Conservation (phyloP, 2,329 filamentous ascomycete genomes). For the Colletotrichum sp. region DNA sequence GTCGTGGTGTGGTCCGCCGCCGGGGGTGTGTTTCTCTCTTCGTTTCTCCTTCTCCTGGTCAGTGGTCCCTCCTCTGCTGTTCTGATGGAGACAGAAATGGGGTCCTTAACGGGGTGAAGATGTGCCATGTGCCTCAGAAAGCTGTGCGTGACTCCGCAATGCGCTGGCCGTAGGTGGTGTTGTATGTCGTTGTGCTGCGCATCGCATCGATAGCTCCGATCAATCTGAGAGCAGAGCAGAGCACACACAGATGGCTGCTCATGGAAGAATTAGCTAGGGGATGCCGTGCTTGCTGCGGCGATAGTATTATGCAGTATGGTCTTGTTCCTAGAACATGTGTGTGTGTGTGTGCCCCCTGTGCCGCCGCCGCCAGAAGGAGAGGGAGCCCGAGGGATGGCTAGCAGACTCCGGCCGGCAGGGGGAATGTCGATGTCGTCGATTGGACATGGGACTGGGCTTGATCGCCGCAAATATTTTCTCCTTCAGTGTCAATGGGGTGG, state of each 20-base stretch:
- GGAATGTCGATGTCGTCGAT: conserved; percentile 17
- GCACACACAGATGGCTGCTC: not conserved
- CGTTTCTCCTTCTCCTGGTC: not conserved
- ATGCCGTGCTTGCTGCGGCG: not conserved
- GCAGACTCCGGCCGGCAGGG: conserved; percentile 2
- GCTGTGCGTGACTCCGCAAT: not conserved
- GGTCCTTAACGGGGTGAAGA: not conserved
- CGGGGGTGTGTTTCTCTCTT: not conserved
- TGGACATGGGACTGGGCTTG: not conserved
- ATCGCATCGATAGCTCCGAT: not conserved
- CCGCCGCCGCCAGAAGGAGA: not conserved
- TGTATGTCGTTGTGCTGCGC: not conserved
- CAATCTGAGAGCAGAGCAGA: not conserved
- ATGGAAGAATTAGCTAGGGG: not conserved
- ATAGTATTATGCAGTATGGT: not conserved
- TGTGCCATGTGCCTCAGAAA: not conserved
- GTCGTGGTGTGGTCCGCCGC: not conserved
- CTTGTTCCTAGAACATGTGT: not conserved
- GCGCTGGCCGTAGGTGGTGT: not conserved
- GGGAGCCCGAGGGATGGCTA: not conserved
- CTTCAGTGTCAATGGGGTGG: conserved; percentile 4
- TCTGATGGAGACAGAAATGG: not conserved
- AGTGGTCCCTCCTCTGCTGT: not conserved
- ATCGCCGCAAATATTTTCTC: conserved; percentile 9
- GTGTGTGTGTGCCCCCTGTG: not conserved